phyloP scores from a whole-genome alignment of 441 rosid genomes.

The Raphanus hybrid region DNA sequence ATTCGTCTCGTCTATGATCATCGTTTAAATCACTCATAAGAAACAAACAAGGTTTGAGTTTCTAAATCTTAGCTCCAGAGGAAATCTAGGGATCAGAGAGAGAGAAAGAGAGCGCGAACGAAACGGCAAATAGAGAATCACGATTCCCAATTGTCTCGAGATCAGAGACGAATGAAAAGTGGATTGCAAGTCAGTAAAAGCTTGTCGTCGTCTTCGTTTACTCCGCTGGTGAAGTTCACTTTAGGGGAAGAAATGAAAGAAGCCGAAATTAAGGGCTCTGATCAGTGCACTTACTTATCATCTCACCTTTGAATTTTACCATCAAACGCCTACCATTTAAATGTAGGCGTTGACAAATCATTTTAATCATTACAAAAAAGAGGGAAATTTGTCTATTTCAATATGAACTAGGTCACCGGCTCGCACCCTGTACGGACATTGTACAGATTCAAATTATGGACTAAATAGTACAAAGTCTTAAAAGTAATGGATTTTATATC shows the following conservation, averaged over 20 bases:
- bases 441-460: no score
- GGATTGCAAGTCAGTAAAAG: background rate
- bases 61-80: background rate
- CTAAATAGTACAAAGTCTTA: no score
- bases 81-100: conserved; percentile 21
- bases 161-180: conserved; percentile 6
- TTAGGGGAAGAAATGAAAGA: background rate
- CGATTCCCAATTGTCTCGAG: background rate
- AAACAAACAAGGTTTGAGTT: background rate
- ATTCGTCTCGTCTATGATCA: conserved; percentile 38
- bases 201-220: conserved; percentile 39
- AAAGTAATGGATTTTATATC: no score
- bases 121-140: background rate
- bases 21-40: conserved; percentile 4
- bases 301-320: background rate
- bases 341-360: background rate
- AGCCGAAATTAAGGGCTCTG: background rate
- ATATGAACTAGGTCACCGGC: no score
- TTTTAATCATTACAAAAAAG: no score
- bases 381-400: no score
- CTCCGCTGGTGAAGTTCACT: conserved; percentile 37
- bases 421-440: no score
- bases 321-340: background rate
- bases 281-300: background rate
- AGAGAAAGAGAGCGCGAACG: background rate